Base-by-base conservation (phyloP, 2,329 filamentous ascomycete species). In the Furcasterigmium sp. region DNA sequence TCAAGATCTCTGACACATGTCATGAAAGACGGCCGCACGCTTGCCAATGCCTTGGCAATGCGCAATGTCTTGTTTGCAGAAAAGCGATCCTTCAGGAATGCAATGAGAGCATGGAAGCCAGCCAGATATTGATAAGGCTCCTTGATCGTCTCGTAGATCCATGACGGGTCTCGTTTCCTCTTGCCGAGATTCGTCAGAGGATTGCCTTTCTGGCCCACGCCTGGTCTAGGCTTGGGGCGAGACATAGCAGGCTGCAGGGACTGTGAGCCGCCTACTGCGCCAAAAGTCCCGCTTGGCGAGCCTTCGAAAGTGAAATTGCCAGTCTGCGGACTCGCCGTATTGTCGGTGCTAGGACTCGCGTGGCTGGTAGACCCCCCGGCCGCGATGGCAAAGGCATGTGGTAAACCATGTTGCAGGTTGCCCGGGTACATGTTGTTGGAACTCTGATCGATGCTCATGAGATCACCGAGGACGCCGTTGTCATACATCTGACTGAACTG, bases 1-100 rank as follows among this genome's bases (percentile, higher is more conserved):
- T 89, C 91, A 47, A 97, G 71, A n/a, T 88, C 90, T 56, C 87
- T 87, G 17, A 88, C 95, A 49, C 89, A 94, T 10, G 90, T 84
- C 50, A 97, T 91, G 59, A 98, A 93, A 0, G 90, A 93, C 2
- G 93, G 91, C 8, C 93, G 84, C 53, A 96, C 95, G 36, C 86
- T 89, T 7, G 88, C 85, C 41, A 98, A 76, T 0, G 91, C 85
- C 65, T 91, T 88, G 46, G 89, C 90, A 51, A 96, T 95, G 45
- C 84, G 82, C 19, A 91, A 65, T 0, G 85, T 84, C 64, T 91
- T 91, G 51, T 82, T 82, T 11, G 82, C 73, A 2, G 86, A 79
- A 55, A 95, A 91, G 17, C 90, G 85, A 39, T 81, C 80, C 59
- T 89, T 80, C 28, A 96, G 74, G 49, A 91, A 83, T 8, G 82